Percentiles rank a stretch among this genome's conserved stretches.
Evolutionary conservation across 2,329 filamentous ascomycete species (phyloP).

Genomic region (Exophiala spinifera): DNA sequence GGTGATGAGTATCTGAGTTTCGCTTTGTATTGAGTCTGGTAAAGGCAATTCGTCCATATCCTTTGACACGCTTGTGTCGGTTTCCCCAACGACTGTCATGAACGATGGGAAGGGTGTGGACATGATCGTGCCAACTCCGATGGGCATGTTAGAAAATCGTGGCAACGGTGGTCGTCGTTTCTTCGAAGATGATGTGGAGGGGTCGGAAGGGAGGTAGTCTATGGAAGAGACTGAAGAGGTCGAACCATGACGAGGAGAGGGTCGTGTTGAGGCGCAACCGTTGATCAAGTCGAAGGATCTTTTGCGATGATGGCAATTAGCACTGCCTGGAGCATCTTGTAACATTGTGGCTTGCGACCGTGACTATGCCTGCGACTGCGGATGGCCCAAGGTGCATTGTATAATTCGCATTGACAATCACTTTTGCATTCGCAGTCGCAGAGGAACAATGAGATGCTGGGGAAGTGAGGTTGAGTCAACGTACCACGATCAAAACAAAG

Average conservation of each 20-base stretch:
- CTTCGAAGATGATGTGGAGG: conserved; percentile 9
- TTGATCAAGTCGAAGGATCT: conserved; percentile 27
- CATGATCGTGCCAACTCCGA: conserved; percentile 26
- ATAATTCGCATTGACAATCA: background rate
- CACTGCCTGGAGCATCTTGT: conserved; percentile 14
- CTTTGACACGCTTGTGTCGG: conserved; percentile 15
- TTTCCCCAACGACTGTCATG: conserved; percentile 28
- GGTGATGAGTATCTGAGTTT: conserved; percentile 20
- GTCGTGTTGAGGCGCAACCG: conserved; percentile 12
- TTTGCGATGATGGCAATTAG: conserved; percentile 28
- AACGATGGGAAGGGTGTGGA: conserved; percentile 29
- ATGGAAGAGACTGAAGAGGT: conserved; percentile 11
- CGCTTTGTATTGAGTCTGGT: conserved; percentile 19
- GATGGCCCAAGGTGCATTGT: conserved; percentile 2
- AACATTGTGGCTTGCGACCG: conserved; percentile 14
- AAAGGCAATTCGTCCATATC: conserved; percentile 20
- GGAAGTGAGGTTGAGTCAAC: conserved; percentile 12
- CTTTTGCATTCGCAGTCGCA: too few species aligned
- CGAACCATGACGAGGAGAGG: conserved; percentile 16
- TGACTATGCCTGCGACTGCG: background rate
- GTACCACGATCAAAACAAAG: conserved; percentile 23
- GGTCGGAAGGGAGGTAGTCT: conserved; percentile 11
- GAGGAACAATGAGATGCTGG: background rate
- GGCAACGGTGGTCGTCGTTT: conserved; percentile 24
- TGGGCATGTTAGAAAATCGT: conserved; percentile 25